A percentile compares a stretch with the other conserved stretches of the same genome.
phyloP scores from a whole-genome alignment of 1,284 basidiomycete genomes.

The Trichosporon coremiiforme region DNA sequence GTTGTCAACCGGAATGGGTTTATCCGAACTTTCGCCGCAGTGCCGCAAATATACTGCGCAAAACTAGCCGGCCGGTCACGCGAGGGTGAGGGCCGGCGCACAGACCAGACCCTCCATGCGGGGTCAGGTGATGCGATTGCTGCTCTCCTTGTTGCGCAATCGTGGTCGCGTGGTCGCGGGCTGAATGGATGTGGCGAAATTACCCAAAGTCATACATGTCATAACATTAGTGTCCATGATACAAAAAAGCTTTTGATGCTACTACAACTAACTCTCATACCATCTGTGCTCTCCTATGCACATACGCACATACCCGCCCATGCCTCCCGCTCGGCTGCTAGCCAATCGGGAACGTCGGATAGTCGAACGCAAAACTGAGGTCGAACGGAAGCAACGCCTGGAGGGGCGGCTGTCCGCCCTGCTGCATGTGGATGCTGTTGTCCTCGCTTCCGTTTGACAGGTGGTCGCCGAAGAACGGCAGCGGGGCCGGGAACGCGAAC shows the following conservation, averaged over 20 bases:
- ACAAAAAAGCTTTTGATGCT: background rate
- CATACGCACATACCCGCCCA: no score
- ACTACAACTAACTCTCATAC: no score
- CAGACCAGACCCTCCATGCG: no score
- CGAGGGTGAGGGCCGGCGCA: no score
- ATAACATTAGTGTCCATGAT: background rate
- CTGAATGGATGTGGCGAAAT: background rate
- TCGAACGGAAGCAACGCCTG: slow-evolving; percentile 7
- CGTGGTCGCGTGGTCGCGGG: background rate
- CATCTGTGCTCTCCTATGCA: no score
- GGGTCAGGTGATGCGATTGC: no score
- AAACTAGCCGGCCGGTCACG: no score
- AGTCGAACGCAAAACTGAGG: slow-evolving; percentile 16
- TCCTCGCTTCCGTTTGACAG: background rate
- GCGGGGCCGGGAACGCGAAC: slow-evolving; percentile 7
- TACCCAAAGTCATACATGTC: background rate
- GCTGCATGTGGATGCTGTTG: background rate
- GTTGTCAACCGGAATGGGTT: background rate
- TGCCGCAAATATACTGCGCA: background rate
- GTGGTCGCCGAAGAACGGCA: slow-evolving; percentile 15
- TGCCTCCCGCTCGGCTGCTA: no score
- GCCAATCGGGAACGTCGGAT: slow-evolving; percentile 2
- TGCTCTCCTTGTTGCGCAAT: background rate
- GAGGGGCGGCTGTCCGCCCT: background rate
- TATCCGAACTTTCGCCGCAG: background rate